phyloP scores from a whole-genome alignment of 2,329 filamentous ascomycete genomes.

The Diaporthe vaccinii region DNA sequence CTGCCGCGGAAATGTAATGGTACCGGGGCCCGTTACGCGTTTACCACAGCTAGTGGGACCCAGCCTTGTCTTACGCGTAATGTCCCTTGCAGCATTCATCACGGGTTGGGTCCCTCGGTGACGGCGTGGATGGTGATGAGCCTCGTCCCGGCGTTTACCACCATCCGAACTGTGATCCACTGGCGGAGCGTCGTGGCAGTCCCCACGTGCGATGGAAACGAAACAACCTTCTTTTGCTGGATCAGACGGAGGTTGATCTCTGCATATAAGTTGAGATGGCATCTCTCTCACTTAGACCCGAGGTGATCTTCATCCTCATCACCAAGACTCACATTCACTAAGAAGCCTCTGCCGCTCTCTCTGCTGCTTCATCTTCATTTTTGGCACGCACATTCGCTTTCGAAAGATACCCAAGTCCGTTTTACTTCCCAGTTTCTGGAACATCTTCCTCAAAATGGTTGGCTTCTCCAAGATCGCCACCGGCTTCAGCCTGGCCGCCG shows the following conservation, averaged over 20 bases:
- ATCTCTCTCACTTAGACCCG: background rate
- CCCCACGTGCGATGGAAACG: background rate
- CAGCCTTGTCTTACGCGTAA: conserved; percentile 30
- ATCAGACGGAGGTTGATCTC: background rate
- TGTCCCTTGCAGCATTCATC: background rate
- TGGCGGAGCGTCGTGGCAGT: conserved; percentile 2
- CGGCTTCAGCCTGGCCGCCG: conserved; percentile 42
- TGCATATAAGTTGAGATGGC: conserved; percentile 20
- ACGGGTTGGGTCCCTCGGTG: conserved; percentile 23
- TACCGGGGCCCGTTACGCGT: conserved; percentile 15
- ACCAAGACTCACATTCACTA: conserved; percentile 20
- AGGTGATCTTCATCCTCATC: conserved; percentile 10
- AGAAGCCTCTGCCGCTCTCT: background rate
- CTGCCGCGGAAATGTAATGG: conserved; percentile 10
- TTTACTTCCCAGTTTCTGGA: background rate
- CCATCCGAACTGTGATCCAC: conserved; percentile 13
- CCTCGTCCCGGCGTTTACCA: conserved; percentile 6
- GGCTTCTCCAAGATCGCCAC: conserved; percentile 34
- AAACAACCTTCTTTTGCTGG: background rate
- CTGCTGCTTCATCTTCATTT: background rate
- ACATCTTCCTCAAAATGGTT: conserved; percentile 33
- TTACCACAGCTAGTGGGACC: background rate
- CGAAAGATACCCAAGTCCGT: background rate
- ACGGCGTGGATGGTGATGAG: conserved; percentile 7
- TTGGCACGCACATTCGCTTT: background rate